Percentiles rank a stretch among this genome's conserved stretches.
Evolutionary conservation across 2,329 filamentous ascomycete species (phyloP).

Genomic region (Magnaporthiopsis poae): DNA sequence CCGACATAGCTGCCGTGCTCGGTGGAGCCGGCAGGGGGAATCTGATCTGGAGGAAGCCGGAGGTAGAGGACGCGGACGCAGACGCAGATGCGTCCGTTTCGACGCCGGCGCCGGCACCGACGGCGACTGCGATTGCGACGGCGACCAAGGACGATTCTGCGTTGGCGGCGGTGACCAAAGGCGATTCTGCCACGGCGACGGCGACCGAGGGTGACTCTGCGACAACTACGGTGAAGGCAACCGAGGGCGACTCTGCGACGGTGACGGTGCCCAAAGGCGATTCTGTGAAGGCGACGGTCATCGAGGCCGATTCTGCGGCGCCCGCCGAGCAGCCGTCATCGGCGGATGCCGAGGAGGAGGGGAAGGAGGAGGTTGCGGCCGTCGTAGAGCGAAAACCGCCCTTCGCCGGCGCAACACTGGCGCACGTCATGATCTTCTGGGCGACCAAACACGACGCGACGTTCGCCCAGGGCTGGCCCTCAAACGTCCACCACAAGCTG

Average conservation of each 20-base stretch:
- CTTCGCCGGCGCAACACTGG: constrained; percentile 11
- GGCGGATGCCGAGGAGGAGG: constrained; percentile 8
- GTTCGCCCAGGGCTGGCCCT: constrained; percentile 39
- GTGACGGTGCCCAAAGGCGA: too few relatives aligned
- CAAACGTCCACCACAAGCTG: constrained; percentile 40
- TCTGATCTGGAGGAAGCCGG: constrained; percentile 24
- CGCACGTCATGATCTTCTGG: constrained; percentile 41
- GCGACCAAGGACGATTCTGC: constrained; percentile 9
- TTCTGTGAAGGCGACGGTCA: too few relatives aligned
- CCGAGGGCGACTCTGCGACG: constrained; percentile 9
- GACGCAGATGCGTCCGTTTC: too few relatives aligned
- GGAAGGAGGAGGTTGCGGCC: neutral
- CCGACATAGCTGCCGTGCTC: constrained; percentile 53
- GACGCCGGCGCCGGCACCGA: constrained; percentile 11
- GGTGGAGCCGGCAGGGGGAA: constrained; percentile 42
- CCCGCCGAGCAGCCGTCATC: neutral
- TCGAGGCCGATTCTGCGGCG: too few relatives aligned
- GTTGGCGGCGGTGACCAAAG: too few relatives aligned
- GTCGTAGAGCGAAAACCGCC: neutral
- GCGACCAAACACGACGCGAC: constrained; percentile 35
- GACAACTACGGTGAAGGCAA: too few relatives aligned
- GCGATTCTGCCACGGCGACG: too few relatives aligned
- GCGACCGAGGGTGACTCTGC: too few relatives aligned
- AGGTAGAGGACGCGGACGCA: neutral
- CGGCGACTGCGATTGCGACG: constrained; percentile 1